Percentiles rank a stretch among this genome's conserved stretches.
These are phyloP conservation scores for Bidens hawaiensis DNA, from an alignment of 140 eudicot genomes.

Conservation along the genomic window DNA sequence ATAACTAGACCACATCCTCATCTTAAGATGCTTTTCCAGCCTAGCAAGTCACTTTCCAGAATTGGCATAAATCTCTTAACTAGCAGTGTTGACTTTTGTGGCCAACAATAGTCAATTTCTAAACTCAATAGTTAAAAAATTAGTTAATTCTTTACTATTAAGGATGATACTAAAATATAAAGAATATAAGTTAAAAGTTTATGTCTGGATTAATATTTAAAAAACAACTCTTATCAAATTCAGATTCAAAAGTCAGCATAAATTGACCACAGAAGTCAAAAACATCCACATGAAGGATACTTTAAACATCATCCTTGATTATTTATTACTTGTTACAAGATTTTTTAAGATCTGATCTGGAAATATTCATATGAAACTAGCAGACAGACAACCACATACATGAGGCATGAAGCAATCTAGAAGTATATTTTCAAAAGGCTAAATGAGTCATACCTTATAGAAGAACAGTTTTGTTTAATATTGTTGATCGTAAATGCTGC, in stretches of 20 bases:
- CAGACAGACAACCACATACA: neutral
- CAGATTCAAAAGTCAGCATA: neutral
- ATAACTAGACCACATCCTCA: no score
- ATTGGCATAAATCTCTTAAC: conserved; percentile 7
- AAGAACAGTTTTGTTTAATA: neutral
- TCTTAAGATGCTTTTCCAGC: no score
- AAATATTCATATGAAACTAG: neutral
- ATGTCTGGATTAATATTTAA: no score
- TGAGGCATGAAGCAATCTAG: neutral
- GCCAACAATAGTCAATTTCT: neutral
- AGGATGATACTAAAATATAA: neutral
- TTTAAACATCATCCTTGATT: neutral
- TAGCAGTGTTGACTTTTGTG: neutral
- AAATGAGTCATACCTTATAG: neutral
- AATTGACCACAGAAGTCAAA: conserved; percentile 14
- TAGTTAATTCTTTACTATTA: neutral
- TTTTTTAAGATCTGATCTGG: neutral
- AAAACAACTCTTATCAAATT: neutral
- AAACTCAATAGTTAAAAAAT: no score
- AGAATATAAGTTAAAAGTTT: neutral
- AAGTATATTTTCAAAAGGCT: neutral
- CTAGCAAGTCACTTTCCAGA: no score
- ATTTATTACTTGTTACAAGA: neutral
- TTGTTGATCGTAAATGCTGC: neutral
- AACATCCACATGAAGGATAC: neutral